Conservation (phyloP, 2,329 filamentous ascomycete species). For the Scedosporium dehoogii region DNA sequence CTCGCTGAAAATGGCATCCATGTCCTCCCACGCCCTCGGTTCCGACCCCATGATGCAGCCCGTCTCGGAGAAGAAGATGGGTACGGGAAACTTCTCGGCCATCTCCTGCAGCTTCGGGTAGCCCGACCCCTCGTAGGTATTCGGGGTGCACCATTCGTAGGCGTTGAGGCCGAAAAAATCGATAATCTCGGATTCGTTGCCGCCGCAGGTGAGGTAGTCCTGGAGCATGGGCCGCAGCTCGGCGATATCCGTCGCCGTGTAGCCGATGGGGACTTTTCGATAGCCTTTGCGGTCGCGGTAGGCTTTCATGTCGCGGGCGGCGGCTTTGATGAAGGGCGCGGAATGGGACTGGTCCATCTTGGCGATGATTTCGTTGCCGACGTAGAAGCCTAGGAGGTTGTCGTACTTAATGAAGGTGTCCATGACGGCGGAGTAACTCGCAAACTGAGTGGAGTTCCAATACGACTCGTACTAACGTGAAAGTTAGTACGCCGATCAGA, state of each 20-base stretch:
- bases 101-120: constrained; percentile 60
- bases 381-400: constrained; percentile 75
- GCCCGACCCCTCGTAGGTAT: constrained; percentile 51
- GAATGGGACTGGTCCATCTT: constrained; percentile 46
- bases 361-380: constrained; percentile 82
- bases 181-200: constrained; percentile 56
- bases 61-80: constrained; percentile 83
- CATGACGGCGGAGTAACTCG: constrained; percentile 60
- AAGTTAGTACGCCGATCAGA: not conserved
- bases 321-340: constrained; percentile 76
- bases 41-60: constrained; percentile 59
- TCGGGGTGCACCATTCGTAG: constrained; percentile 67
- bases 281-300: constrained; percentile 69
- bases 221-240: constrained; percentile 52
- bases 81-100: constrained; percentile 64
- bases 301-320: constrained; percentile 70
- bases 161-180: constrained; percentile 84
- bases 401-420: constrained; percentile 69
- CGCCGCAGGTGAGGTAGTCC: constrained; percentile 69
- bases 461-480: constrained; percentile 40
- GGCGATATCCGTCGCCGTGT: constrained; percentile 78
- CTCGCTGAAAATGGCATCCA: constrained; percentile 64
- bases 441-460: constrained; percentile 66
- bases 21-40: constrained; percentile 59
- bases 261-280: constrained; percentile 74